Base-by-base conservation (phyloP, 805 yeast genomes). In the Candida qinlingensis region DNA sequence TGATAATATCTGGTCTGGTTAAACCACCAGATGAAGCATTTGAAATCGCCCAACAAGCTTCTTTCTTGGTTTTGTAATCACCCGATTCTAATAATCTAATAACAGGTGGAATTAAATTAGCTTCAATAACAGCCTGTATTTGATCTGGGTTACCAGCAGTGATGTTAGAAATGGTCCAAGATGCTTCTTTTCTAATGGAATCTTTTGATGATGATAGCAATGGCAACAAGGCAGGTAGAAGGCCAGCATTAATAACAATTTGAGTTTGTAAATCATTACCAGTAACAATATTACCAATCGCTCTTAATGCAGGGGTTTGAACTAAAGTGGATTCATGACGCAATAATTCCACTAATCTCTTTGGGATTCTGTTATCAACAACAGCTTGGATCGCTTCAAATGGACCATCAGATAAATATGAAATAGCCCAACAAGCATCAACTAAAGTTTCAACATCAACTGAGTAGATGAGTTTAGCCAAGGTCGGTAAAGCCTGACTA, bases 1-100 rank as follows among this genome's bases (percentile, higher is more conserved):
- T 80, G 60, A 94, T 91, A 67, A 91, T 96, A 52, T 89, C 96
- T 7, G 98, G 98, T 67, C 82, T 85, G 39, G 84, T 74, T 59
- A 90, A 76, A 26, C 97, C 98, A 59, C 98, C 98, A 8, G 97
- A 87, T 13, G 97, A 87, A 37, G 99, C 98, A 66, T 94, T 94
- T 30, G 97, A 90, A 57, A 94, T 86, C 35, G 98, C 98, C 99
- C 99, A 94, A 76, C 98, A 92, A 4, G 99, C 99, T 74, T 94
- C 99, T 70, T 92, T 94, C 67, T 87, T 87, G 35, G 98, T 92
- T 75, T 90, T 91, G 75, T 90, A 91, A 63, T 92, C 98, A 53
- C 94, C 97, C 48, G 80, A 76, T 61, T 81, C 78, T 66, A 94
- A 76, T 54, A 84, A 71, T 65, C 90, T 83, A 59, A 94, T 83